Percentiles rank a stretch among this genome's conserved stretches.
Evolutionary conservation across 257 asterid genomes (phyloP).

Genomic region (Capsicum chinense): DNA sequence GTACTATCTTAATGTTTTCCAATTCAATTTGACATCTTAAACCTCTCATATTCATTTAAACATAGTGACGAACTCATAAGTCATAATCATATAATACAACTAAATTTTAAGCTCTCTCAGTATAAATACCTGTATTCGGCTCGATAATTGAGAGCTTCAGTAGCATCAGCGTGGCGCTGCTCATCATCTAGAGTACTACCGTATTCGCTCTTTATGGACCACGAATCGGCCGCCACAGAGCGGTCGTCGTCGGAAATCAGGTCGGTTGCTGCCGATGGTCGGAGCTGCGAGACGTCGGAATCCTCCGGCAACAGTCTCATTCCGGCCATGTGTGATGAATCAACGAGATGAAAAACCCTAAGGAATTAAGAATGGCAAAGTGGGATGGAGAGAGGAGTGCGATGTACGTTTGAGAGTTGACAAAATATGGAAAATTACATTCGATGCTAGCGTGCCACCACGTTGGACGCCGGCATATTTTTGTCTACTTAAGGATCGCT

Average conservation of each 20-base stretch:
- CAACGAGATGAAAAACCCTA: slow-evolving; percentile 43
- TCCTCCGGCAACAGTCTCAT: slow-evolving; percentile 82
- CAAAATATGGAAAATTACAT: slow-evolving; percentile 37
- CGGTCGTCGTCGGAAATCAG: slow-evolving; percentile 98
- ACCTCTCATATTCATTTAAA: not conserved
- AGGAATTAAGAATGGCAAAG: not conserved
- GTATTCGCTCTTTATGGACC: slow-evolving; percentile 98
- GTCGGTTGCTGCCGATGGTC: slow-evolving; percentile 71
- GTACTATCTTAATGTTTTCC: not conserved
- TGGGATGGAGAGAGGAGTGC: slow-evolving; percentile 22
- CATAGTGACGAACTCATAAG: not conserved
- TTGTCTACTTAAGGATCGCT: not conserved
- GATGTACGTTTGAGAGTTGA: slow-evolving; percentile 36
- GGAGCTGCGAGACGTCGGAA: slow-evolving; percentile 66
- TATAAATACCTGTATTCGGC: slow-evolving; percentile 74
- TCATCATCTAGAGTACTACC: slow-evolving; percentile 99
- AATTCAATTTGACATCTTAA: not conserved
- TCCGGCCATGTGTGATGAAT: slow-evolving; percentile 68
- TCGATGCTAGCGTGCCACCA: slow-evolving; percentile 45
- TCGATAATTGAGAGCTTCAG: slow-evolving; percentile 85
- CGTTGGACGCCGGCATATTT: slow-evolving; percentile 45
- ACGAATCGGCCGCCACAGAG: slow-evolving; percentile 92
- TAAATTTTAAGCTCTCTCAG: not conserved
- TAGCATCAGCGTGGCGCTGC: slow-evolving; percentile 96
- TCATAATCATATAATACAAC: not conserved